Percentiles rank a stretch among this genome's conserved stretches.
Evolutionary conservation across 768 basidiomycete species (phyloP).

Genomic region (Infundibulicybe gibba): DNA sequence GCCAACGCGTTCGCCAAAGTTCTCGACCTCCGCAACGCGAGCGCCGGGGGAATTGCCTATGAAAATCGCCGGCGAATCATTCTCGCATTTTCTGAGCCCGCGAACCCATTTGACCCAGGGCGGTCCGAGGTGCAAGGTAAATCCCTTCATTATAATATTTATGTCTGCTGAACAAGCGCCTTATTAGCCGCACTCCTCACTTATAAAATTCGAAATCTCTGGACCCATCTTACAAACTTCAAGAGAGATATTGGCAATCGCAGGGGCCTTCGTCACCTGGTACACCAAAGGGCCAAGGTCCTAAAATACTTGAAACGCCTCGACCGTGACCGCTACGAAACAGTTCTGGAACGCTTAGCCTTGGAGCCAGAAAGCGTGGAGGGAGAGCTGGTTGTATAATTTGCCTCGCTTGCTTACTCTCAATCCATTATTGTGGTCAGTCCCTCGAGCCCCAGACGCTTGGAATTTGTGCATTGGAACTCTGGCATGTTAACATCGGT

Average conservation of each 20-base stretch:
- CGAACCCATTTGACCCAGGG: constrained; percentile 72
- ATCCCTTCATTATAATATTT: constrained; percentile 13
- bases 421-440: too few species aligned
- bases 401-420: too few species aligned
- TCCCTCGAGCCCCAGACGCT: too few species aligned
- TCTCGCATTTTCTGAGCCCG: constrained; percentile 68
- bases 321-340: constrained; percentile 70
- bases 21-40: constrained; percentile 85
- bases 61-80: constrained; percentile 85
- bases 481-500: too few species aligned
- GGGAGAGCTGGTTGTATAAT: constrained; percentile 80
- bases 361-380: constrained; percentile 80
- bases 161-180: neutral
- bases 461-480: too few species aligned
- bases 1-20: constrained; percentile 59
- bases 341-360: constrained; percentile 66
- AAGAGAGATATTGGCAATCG: constrained; percentile 77
- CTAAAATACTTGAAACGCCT: constrained; percentile 72
- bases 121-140: constrained; percentile 88
- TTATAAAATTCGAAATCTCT: constrained; percentile 78
- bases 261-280: constrained; percentile 68
- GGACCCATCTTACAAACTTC: constrained; percentile 64
- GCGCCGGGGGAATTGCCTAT: constrained; percentile 79
- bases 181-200: constrained; percentile 80
- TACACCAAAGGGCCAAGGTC: constrained; percentile 81